Percentiles rank a stretch among this genome's conserved stretches.
phyloP scores from a whole-genome alignment of 352 stramenopile species.

The Phytopythium ostracodes region DNA sequence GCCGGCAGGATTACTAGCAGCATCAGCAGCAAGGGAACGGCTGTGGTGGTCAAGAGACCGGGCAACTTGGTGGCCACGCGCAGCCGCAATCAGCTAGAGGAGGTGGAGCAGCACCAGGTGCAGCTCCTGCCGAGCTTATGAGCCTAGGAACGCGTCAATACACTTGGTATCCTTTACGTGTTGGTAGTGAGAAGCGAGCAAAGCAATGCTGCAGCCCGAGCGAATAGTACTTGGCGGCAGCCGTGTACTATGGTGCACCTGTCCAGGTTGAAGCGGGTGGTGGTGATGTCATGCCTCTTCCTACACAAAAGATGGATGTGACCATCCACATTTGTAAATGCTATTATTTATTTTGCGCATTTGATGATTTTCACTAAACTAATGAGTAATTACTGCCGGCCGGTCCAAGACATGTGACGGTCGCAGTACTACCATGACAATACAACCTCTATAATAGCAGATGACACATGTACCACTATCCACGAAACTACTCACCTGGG shows the following conservation, averaged over 20 bases:
- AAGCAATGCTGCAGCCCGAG: too few species aligned
- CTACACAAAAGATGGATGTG: not conserved
- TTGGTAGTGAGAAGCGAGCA: too few species aligned
- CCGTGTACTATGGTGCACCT: not conserved
- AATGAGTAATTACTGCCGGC: not conserved
- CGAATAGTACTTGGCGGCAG: not conserved
- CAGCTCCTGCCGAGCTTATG: not conserved
- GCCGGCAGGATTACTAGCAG: not conserved
- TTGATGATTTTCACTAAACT: not conserved
- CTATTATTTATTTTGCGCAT: not conserved
- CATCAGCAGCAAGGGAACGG: not conserved
- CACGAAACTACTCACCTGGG: conserved; percentile 2
- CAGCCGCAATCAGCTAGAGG: conserved; percentile 1
- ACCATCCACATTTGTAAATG: not conserved
- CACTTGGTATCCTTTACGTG: too few species aligned
- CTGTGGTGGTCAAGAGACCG: not conserved
- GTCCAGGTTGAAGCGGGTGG: not conserved
- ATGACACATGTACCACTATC: not conserved
- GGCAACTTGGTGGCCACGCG: not conserved
- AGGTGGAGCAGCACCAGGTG: not conserved
- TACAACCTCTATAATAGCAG: not conserved
- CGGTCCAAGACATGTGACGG: not conserved
- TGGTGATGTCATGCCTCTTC: not conserved
- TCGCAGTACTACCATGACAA: not conserved
- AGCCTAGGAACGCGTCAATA: not conserved